These are phyloP conservation scores for Aspergillus neotritici DNA, from an alignment of 2,329 filamentous ascomycete genomes.

Conservation along the genomic window DNA sequence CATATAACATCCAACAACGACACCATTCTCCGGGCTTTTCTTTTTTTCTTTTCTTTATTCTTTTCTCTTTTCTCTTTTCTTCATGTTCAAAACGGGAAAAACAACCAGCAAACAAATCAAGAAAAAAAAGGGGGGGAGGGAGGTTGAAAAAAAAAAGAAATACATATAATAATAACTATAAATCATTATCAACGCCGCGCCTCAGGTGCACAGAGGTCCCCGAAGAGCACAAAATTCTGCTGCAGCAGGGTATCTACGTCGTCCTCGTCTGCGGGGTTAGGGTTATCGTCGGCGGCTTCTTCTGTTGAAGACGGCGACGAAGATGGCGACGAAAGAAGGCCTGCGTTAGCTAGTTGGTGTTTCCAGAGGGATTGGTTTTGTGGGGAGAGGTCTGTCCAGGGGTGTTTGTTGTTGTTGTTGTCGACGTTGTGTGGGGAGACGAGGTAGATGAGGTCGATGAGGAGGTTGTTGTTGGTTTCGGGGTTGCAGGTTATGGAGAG, in stretches of 20 bases:
- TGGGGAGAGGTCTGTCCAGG: slow-evolving; percentile 65
- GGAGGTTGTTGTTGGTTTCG: slow-evolving; percentile 17
- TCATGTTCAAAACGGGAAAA: background rate
- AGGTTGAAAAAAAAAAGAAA: slow-evolving; percentile 1
- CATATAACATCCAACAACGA: no score
- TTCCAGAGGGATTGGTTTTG: slow-evolving; percentile 65
- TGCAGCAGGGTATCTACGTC: slow-evolving; percentile 73
- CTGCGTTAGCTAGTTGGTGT: slow-evolving; percentile 60
- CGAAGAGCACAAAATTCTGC: slow-evolving; percentile 66
- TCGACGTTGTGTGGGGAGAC: slow-evolving; percentile 7
- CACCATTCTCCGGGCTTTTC: no score
- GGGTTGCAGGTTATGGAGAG: slow-evolving; percentile 20
- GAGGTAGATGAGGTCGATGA: slow-evolving; percentile 16
- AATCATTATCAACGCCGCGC: background rate
- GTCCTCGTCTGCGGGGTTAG: no score
- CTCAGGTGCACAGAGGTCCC: slow-evolving; percentile 40
- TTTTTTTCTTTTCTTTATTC: no score
- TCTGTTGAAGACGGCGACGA: no score
- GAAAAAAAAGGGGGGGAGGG: no score
- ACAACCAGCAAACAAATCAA: background rate
- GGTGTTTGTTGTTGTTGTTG: slow-evolving; percentile 19
- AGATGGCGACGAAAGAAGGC: slow-evolving; percentile 54
- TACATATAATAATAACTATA: no score
- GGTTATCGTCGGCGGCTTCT: no score
- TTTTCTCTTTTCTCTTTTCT: no score